Base-by-base conservation (phyloP, 441 rosid genomes). In the Geranium incanum region DNA sequence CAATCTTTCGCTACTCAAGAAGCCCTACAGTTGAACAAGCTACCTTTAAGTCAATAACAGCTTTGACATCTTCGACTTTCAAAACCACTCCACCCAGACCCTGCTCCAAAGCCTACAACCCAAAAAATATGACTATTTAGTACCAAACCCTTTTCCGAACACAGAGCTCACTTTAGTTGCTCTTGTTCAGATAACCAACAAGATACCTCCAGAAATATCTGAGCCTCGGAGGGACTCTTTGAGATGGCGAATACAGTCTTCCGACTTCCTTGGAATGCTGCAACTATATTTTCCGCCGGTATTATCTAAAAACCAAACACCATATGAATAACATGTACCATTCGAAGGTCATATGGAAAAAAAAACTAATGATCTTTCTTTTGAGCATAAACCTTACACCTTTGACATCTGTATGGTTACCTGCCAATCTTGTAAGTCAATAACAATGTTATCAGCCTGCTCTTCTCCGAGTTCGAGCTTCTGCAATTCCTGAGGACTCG, bases 271-370 rank as follows among this genome's bases (percentile, higher is more conserved):
- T 89, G 97, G 65, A 89, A 88, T 72, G 86, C 81, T 50, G 94
- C 97, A 73, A 89, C 90, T 37, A 93, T 82, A 80, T 93, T 89
- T 79, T 91, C 96, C 6, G 98, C 98, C 0, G 92, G 92, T 75
- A 91, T 89, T 59, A 89, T 82, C 98, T 93, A 68, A 69, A 36
- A 74, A 71, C 43, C 68, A 52, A 66, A 43, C 33, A 38, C 36
- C 8, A 6, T 60, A 5, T 21, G 48, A 67, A 11, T 33, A 70
- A 52, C 55, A 28, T 28, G 3, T 28, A 28, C 33, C 3, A 28
- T 45, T 9, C 2, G 52, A 45, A 45, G 52, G 52, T 45, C 52
- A 45, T 7, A 45, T 13, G 12, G 8, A 9, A 12, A 13, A 28
- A 23, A 28, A 45, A 45, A 45, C 12, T 45, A 45, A 45, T 9